phyloP scores from a whole-genome alignment of 176 grass and related monocot species.

The Phyllostachys edulis region DNA sequence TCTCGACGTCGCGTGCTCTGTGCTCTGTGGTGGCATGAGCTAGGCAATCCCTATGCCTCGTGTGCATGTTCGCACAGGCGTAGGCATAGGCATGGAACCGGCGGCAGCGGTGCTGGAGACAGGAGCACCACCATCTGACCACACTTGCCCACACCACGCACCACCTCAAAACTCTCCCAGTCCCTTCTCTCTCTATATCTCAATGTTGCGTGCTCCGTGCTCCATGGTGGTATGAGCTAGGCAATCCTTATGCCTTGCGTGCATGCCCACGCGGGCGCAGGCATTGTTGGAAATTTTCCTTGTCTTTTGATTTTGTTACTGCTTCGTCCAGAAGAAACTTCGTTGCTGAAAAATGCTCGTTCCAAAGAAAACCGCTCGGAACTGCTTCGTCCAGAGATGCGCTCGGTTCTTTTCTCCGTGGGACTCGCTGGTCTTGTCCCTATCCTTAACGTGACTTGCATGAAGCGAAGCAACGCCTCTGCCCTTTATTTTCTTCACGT shows the following conservation, averaged over 20 bases:
- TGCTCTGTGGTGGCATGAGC: not conserved
- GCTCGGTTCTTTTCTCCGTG: too few relatives aligned
- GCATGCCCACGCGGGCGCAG: slow-evolving; percentile 8
- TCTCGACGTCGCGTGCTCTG: not conserved
- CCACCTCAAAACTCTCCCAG: not conserved
- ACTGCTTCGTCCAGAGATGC: too few relatives aligned
- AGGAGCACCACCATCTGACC: slow-evolving; percentile 30
- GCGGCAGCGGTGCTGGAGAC: not conserved
- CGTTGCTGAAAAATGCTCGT: too few relatives aligned
- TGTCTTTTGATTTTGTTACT: too few relatives aligned
- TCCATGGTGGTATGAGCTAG: not conserved
- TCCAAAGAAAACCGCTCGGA: too few relatives aligned
- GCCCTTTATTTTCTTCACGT: too few relatives aligned
- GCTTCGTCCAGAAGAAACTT: too few relatives aligned
- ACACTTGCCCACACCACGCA: too few relatives aligned
- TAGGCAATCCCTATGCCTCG: not conserved
- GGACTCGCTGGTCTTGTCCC: too few relatives aligned
- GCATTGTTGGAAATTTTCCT: too few relatives aligned
- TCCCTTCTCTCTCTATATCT: not conserved
- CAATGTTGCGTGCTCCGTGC: not conserved
- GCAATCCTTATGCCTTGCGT: not conserved
- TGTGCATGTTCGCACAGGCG: slow-evolving; percentile 13
- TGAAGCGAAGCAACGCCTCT: too few relatives aligned
- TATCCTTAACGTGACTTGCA: too few relatives aligned
- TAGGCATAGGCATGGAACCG: slow-evolving; percentile 29